Evolutionary conservation across 2,329 filamentous ascomycete genomes (phyloP).

Genomic region (Fusarium liriodendri): DNA sequence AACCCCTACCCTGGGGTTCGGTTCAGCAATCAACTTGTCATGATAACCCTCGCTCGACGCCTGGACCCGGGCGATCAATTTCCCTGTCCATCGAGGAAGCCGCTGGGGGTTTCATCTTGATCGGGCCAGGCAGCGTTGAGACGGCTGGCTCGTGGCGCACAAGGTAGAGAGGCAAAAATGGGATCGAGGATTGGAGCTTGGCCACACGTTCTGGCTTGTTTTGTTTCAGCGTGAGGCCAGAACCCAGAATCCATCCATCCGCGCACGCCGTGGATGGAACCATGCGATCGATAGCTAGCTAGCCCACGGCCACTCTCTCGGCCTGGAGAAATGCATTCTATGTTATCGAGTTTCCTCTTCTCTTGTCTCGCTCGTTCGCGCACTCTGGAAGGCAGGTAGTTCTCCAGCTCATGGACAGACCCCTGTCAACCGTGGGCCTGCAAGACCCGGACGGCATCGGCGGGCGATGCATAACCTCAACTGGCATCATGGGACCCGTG

Average conservation of each 20-base stretch:
- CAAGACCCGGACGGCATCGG: conserved; percentile 33
- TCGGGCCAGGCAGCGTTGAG: conserved; percentile 27
- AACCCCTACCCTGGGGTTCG: conserved; percentile 9
- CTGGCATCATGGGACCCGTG: conserved; percentile 27
- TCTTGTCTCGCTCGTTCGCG: background rate
- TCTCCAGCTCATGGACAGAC: conserved; percentile 28
- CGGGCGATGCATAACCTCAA: conserved; percentile 35
- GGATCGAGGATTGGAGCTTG: conserved; percentile 39
- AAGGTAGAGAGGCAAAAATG: conserved; percentile 19
- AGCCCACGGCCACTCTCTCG: conserved; percentile 14
- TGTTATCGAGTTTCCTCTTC: conserved; percentile 7
- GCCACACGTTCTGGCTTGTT: conserved; percentile 39
- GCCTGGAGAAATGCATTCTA: conserved; percentile 2
- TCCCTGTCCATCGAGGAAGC: conserved; percentile 20
- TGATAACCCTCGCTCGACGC: conserved; percentile 30
- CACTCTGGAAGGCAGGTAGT: background rate
- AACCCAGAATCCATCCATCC: conserved; percentile 32
- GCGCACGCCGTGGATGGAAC: conserved; percentile 37
- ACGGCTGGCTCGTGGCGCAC: conserved; percentile 35
- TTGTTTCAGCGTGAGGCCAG: conserved; percentile 43
- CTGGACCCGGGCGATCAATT: conserved; percentile 37
- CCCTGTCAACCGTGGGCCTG: conserved; percentile 28
- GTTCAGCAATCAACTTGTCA: conserved; percentile 25
- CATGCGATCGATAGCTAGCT: conserved; percentile 14
- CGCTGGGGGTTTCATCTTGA: conserved; percentile 41